phyloP scores from a whole-genome alignment of 768 basidiomycete species.

The Astraeus odoratus region DNA sequence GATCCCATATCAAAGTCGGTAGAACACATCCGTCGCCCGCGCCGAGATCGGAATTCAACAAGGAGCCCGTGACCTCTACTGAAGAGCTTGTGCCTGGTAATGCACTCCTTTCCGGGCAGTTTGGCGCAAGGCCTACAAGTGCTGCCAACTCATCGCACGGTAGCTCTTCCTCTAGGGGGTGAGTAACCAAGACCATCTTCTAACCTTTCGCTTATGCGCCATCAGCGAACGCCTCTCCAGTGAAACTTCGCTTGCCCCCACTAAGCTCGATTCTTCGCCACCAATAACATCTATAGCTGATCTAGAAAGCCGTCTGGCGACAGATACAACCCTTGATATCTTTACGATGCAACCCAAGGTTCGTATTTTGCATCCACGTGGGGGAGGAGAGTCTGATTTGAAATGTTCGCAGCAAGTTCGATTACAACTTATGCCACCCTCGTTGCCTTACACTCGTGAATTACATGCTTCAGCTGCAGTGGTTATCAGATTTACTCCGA shows the following conservation, averaged over 20 bases:
- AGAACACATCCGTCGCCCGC: not conserved
- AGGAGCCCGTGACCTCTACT: not conserved
- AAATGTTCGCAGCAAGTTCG: conserved; percentile 62
- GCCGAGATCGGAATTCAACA: not conserved
- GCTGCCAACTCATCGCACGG: conserved; percentile 46
- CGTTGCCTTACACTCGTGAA: conserved; percentile 70
- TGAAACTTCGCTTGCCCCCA: conserved; percentile 50
- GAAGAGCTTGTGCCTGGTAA: conserved; percentile 2
- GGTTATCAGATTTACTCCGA: conserved; percentile 70
- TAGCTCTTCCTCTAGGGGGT: conserved; percentile 53
- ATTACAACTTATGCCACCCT: conserved; percentile 81
- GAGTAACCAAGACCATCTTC: conserved; percentile 18
- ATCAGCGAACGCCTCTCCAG: conserved; percentile 53
- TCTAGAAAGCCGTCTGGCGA: conserved; percentile 73
- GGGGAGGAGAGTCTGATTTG: not conserved
- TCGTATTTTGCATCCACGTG: conserved; percentile 7
- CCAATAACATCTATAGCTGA: conserved; percentile 59
- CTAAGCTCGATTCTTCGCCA: conserved; percentile 45
- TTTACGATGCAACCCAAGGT: conserved; percentile 96
- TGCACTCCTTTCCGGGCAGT: conserved; percentile 17
- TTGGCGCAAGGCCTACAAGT: conserved; percentile 29
- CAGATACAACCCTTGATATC: conserved; percentile 79
- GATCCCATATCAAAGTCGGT: conserved; percentile 35
- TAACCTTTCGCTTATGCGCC: conserved; percentile 4
- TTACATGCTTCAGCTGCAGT: conserved; percentile 69